Conservation (phyloP, 129 eudicot genomes). For the Scalesia atractyloides region DNA sequence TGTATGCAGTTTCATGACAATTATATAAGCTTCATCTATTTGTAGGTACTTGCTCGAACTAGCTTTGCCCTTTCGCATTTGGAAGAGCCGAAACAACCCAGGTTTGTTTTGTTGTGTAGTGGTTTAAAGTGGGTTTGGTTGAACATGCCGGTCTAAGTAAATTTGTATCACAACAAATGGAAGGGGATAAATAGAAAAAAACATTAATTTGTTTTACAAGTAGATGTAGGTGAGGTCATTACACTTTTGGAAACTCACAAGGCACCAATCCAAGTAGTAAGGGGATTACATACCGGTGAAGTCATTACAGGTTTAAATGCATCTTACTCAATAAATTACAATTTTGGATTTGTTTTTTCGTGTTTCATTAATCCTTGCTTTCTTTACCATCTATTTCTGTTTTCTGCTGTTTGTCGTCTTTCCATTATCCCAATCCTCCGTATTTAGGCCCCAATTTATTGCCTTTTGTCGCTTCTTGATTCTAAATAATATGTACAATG, state of each 20-base stretch:
- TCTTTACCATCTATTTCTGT: not conserved
- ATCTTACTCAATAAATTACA: conserved; percentile 3
- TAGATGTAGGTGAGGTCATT: too few relatives aligned
- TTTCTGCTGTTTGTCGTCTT: not conserved
- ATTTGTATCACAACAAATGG: too few relatives aligned
- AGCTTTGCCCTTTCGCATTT: too few relatives aligned
- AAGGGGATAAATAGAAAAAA: too few relatives aligned
- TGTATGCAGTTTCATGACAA: too few relatives aligned
- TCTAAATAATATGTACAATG: not conserved
- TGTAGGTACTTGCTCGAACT: too few relatives aligned
- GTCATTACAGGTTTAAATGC: conserved; percentile 69
- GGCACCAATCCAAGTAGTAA: conserved; percentile 80
- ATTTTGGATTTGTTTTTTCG: not conserved
- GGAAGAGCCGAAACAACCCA: too few relatives aligned
- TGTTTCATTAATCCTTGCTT: not conserved
- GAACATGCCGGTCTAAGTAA: too few relatives aligned
- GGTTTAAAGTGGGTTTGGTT: too few relatives aligned
- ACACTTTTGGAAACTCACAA: conserved; percentile 73
- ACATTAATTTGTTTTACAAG: too few relatives aligned
- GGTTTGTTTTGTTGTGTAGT: too few relatives aligned
- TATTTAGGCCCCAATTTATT: not conserved
- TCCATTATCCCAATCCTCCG: not conserved
- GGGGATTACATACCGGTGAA: conserved; percentile 79
- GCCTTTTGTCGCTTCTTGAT: not conserved
- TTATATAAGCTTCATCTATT: too few relatives aligned